Evolutionary conservation across 768 basidiomycete species (phyloP), one percentile per base, ranked within the genome.

Genomic region (Xanthoconium purpureum): DNA sequence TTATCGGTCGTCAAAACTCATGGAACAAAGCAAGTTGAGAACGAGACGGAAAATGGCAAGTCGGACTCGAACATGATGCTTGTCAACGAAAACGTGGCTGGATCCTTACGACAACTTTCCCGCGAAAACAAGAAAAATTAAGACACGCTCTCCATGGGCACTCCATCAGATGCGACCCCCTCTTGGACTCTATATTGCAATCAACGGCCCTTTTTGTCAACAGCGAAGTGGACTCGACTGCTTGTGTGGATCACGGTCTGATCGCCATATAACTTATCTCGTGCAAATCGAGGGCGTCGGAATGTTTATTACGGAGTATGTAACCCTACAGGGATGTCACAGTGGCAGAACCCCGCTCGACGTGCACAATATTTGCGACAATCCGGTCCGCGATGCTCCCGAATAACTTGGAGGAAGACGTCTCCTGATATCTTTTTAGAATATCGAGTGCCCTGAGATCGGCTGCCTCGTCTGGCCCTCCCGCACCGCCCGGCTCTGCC

Each of bases 331-430:
- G 36, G 15, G 28, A 33, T 46, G 30, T 33, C 33, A 60, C 35
- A 15, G 2, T 24, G 24, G 49, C 29, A 20, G 50, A 60, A 44
- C 38, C 44, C 29, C 52, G 52, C 35, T 59, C 65, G 33, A 66
- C 54, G 7, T 51, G 38, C 1, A 56, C 57, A 45, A 80, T 35
- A 33, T 61, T 63, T 52, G 66, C 65, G n/a, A 79, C 59, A 13
- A 83, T 61, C 18, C 75, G 73, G 44, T 74, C 74, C 32, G 80
- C 75, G 54, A 96, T 87, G 14, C 66, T 71, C 61, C 73, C 68
- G 72, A 96, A 94, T 20, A 94, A 68, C 68, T 77, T 80, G 40
- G 82, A 82, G 3, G 91, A 88, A 13, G 84, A 73, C 32, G 94
- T 96, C 62, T 71, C 72, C 64, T 75, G 62, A 69, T 96, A 96